Conservation (phyloP, 2,329 filamentous ascomycete genomes). For the Aplosporella prunicola region DNA sequence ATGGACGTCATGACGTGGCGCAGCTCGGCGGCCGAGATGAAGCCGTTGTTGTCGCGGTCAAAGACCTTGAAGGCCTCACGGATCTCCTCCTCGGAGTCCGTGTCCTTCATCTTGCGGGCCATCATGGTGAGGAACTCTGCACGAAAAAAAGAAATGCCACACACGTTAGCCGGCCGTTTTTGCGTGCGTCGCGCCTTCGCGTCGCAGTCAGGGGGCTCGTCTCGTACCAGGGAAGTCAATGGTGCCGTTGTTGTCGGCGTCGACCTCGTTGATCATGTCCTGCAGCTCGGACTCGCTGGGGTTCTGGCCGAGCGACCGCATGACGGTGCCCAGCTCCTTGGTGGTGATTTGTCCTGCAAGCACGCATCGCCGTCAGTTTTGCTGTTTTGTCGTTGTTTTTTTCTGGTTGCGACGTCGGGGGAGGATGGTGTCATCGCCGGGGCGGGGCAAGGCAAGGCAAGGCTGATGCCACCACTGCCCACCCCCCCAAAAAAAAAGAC, state of each 20-base stretch:
- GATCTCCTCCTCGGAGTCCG: slow-evolving; percentile 55
- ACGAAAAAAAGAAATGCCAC: too few relatives aligned
- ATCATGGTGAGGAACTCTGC: slow-evolving; percentile 58
- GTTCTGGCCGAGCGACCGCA: slow-evolving; percentile 55
- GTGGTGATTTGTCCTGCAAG: slow-evolving; percentile 52
- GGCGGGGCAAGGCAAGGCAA: slow-evolving; percentile 4
- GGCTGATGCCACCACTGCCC: slow-evolving; percentile 5
- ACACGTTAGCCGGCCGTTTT: too few relatives aligned
- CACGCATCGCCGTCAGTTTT: too few relatives aligned
- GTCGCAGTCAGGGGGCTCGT: too few relatives aligned
- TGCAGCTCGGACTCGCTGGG: slow-evolving; percentile 53
- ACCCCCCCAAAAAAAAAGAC: too few relatives aligned
- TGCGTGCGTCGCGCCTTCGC: too few relatives aligned
- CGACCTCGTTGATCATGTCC: slow-evolving; percentile 60
- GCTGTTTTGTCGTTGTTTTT: slow-evolving; percentile 2
- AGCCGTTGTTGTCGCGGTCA: slow-evolving; percentile 56
- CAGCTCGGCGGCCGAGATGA: slow-evolving; percentile 54
- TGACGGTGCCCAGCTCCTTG: slow-evolving; percentile 53
- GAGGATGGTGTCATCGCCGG: background rate
- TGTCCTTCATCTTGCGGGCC: slow-evolving; percentile 53
- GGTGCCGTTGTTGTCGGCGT: slow-evolving; percentile 55
- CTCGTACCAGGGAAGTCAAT: slow-evolving; percentile 52
- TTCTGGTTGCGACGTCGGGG: too few relatives aligned
- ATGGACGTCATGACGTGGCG: slow-evolving; percentile 55
- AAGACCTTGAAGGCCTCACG: slow-evolving; percentile 58